These are phyloP conservation scores for Cornus kousa DNA, from an alignment of 148 eudicot genomes.

Conservation along the genomic window DNA sequence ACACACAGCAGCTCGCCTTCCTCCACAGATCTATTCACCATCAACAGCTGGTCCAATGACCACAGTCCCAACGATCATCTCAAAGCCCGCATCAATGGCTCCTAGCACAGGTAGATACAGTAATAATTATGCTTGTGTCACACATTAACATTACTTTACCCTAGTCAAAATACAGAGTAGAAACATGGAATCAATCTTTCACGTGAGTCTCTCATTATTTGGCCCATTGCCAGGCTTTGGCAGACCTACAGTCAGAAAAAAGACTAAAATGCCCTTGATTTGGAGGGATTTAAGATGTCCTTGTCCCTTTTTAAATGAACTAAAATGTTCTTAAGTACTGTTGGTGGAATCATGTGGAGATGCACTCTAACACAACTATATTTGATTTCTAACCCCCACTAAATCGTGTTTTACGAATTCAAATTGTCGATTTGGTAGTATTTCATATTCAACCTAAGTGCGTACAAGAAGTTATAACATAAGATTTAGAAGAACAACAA, in stretches of 20 bases:
- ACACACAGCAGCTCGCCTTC: conserved; percentile 56
- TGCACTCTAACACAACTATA: too few relatives aligned
- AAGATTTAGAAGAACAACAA: too few relatives aligned
- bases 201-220: conserved; percentile 4
- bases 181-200: neutral
- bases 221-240: conserved; percentile 14
- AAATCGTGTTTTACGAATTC: too few relatives aligned
- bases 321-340: too few relatives aligned
- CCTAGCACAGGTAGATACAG: conserved; percentile 44
- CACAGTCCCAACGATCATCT: conserved; percentile 40
- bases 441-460: too few relatives aligned
- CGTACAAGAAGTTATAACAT: too few relatives aligned
- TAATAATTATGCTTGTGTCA: neutral
- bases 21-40: conserved; percentile 50
- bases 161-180: neutral
- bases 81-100: conserved; percentile 56
- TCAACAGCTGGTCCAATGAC: conserved; percentile 45
- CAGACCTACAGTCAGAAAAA: conserved; percentile 13
- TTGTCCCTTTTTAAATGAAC: too few relatives aligned
- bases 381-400: too few relatives aligned
- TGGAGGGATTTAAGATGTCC: neutral
- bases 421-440: too few relatives aligned
- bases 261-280: neutral
- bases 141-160: neutral
- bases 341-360: too few relatives aligned